Evolutionary conservation across 768 basidiomycete genomes (phyloP).

Genomic region (Suillus placidus): DNA sequence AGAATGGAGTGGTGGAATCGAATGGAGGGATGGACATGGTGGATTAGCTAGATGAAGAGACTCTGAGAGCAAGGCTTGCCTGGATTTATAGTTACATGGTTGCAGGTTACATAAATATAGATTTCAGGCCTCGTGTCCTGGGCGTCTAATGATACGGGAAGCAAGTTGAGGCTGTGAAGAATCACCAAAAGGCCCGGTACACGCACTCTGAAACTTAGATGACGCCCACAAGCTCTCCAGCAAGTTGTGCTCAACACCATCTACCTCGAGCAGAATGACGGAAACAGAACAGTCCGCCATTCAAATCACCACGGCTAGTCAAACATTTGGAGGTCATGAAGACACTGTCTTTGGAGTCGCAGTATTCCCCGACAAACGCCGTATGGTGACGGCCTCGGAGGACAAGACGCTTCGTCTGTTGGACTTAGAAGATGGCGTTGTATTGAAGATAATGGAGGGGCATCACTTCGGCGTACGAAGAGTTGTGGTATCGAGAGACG

Average conservation of each 20-base stretch:
- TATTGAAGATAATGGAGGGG: not conserved
- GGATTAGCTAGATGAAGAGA: not conserved
- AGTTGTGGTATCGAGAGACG: not conserved
- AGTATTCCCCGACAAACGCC: not conserved
- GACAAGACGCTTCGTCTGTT: not conserved
- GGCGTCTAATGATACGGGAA: no score
- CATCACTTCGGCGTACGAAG: not conserved
- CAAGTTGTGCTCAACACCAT: no score
- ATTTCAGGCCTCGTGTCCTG: no score
- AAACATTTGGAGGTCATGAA: not conserved
- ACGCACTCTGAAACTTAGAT: no score
- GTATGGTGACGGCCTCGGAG: not conserved
- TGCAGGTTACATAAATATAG: no score
- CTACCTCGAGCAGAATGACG: not conserved
- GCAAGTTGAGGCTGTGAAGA: no score
- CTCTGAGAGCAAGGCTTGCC: no score
- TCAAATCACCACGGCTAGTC: not conserved
- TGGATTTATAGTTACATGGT: no score
- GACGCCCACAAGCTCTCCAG: no score
- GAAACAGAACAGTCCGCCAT: not conserved
- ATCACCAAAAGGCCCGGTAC: no score
- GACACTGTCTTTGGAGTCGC: not conserved
- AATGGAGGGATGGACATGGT: conserved; percentile 35
- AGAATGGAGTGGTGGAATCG: conserved; percentile 26
- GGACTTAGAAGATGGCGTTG: not conserved